Evolutionary conservation across 345 rosid species (phyloP).

Genomic region (Hibiscus tridactylites): DNA sequence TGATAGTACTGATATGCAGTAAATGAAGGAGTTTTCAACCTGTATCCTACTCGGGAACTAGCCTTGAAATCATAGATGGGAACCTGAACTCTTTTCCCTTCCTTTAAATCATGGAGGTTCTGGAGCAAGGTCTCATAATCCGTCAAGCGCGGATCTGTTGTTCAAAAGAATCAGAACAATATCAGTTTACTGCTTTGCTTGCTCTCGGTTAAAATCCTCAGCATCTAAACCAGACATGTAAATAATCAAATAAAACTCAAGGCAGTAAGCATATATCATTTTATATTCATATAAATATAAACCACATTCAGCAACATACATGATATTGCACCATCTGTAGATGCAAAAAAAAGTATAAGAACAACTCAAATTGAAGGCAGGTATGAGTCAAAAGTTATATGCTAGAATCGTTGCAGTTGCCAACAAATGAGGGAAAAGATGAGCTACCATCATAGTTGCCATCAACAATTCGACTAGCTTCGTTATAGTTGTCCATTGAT

Average conservation of each 20-base stretch:
- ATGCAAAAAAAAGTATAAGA: neutral
- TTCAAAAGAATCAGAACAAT: constrained; percentile 6
- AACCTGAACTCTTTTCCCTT: constrained; percentile 66
- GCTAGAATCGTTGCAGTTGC: neutral
- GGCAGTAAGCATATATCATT: neutral
- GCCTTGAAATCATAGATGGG: constrained; percentile 95
- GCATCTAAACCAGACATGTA: neutral
- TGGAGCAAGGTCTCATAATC: constrained; percentile 84
- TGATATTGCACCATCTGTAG: neutral
- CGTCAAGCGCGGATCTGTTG: constrained; percentile 88
- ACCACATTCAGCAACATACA: neutral
- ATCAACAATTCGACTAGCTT: constrained; percentile 81
- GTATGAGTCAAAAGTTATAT: neutral
- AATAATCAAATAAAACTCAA: neutral
- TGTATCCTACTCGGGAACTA: constrained; percentile 88
- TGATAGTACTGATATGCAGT: constrained; percentile 4
- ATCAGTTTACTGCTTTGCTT: neutral
- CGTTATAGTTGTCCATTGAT: constrained; percentile 94
- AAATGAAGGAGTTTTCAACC: constrained; percentile 35
- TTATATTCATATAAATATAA: neutral
- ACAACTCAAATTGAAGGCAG: neutral
- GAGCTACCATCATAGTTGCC: constrained; percentile 86
- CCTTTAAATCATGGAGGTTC: constrained; percentile 73
- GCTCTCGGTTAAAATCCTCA: neutral
- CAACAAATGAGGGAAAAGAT: neutral